Percentiles rank a stretch among this genome's conserved stretches.
Evolutionary conservation across 1,284 basidiomycete species (phyloP).

Genomic region (Dichomitus squalens): DNA sequence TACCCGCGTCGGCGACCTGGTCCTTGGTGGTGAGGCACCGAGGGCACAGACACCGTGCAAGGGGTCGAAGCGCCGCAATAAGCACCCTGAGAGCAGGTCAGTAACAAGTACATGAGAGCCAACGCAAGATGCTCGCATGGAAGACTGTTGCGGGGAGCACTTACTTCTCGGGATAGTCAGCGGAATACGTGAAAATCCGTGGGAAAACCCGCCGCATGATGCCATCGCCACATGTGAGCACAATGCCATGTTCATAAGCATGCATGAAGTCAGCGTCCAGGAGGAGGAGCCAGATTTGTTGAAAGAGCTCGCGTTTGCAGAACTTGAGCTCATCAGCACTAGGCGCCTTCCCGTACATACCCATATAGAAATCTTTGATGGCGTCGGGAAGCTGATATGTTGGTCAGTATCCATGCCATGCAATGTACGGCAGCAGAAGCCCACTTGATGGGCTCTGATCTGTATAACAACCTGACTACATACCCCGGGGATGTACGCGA

Average conservation of each 20-base stretch:
- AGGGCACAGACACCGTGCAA: conserved; percentile 32
- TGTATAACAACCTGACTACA: not conserved
- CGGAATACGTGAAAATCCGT: conserved; percentile 32
- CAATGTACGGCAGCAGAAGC: no score
- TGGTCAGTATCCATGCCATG: no score
- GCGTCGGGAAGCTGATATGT: conserved; percentile 29
- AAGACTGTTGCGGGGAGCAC: no score
- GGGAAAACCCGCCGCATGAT: conserved; percentile 26
- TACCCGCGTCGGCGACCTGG: conserved; percentile 16
- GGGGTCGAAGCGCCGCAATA: conserved; percentile 15
- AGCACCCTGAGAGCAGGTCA: conserved; percentile 10
- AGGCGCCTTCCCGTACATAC: conserved; percentile 16
- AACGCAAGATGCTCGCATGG: no score
- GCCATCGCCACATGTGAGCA: conserved; percentile 28
- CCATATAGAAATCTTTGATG: conserved; percentile 30
- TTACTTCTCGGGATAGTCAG: conserved; percentile 37
- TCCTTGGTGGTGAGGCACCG: conserved; percentile 27
- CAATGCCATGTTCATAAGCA: conserved; percentile 30
- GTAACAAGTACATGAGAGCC: conserved; percentile 24
- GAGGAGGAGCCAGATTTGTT: conserved; percentile 23
- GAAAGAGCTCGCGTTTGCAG: conserved; percentile 27
- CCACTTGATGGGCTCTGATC: no score
- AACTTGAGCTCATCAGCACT: conserved; percentile 18
- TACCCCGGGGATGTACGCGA: conserved; percentile 37
- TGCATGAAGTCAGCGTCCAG: conserved; percentile 27